Percentiles rank a stretch among this genome's conserved stretches.
Evolutionary conservation across 2,329 filamentous ascomycete species (phyloP).

Genomic region (Teratosphaeria pseudoeucalypti): DNA sequence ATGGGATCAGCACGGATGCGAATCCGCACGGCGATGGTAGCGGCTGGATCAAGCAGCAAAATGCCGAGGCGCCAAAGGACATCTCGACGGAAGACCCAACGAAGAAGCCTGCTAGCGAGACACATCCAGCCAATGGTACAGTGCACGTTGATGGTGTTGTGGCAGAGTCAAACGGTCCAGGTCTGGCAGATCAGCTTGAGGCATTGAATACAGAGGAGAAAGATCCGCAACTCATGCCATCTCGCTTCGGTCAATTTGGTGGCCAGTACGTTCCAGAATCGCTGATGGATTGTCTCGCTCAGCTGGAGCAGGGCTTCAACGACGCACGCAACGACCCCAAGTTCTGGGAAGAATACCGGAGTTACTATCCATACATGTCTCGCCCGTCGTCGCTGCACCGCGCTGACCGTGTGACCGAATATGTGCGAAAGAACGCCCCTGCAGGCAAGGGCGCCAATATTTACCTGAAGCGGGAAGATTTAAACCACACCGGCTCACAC

Average conservation of each 20-base stretch:
- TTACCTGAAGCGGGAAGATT: slow-evolving; percentile 94
- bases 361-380: slow-evolving; percentile 96
- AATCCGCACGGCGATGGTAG: slow-evolving; percentile 25
- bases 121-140: slow-evolving; percentile 32
- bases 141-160: slow-evolving; percentile 62
- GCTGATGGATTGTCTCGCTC: slow-evolving; percentile 87
- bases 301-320: slow-evolving; percentile 87
- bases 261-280: slow-evolving; percentile 97
- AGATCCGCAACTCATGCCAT: slow-evolving; percentile 49
- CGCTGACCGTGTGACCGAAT: slow-evolving; percentile 74
- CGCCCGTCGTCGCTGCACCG: slow-evolving; percentile 85
- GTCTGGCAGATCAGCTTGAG: slow-evolving; percentile 73
- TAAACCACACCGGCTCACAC: slow-evolving; percentile 96
- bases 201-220: slow-evolving; percentile 67
- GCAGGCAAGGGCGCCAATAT: slow-evolving; percentile 81
- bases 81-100: slow-evolving; percentile 26
- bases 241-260: slow-evolving; percentile 89
- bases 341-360: slow-evolving; percentile 96
- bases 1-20: slow-evolving; percentile 23
- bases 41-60: slow-evolving; percentile 23
- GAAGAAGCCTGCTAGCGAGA: slow-evolving; percentile 22
- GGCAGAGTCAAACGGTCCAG: slow-evolving; percentile 48
- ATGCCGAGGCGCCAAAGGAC: slow-evolving; percentile 22
- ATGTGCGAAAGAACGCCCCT: slow-evolving; percentile 16
- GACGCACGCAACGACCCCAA: slow-evolving; percentile 72